A percentile compares a stretch with the other conserved stretches of the same genome.
These are phyloP conservation scores for Salix arbutifolia DNA, from an alignment of 345 rosid genomes.

Conservation along the genomic window DNA sequence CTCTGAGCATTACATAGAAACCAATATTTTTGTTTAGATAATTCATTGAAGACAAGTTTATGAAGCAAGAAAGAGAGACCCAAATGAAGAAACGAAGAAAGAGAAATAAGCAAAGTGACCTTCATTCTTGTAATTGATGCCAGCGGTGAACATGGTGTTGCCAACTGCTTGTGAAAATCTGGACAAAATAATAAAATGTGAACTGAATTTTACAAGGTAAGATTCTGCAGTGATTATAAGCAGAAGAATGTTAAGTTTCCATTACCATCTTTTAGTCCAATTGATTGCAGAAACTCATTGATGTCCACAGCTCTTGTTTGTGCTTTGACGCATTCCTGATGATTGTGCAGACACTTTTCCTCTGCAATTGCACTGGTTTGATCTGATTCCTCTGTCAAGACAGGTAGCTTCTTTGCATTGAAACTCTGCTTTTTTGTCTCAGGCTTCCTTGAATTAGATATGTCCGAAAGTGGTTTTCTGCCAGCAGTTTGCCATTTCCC, in stretches of 20 bases:
- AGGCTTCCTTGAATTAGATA: conserved; percentile 40
- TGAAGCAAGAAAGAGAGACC: neutral
- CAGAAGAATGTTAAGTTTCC: neutral
- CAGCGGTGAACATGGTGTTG: conserved; percentile 6
- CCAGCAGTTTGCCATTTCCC: conserved; percentile 21
- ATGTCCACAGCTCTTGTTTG: conserved; percentile 27
- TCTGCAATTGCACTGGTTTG: conserved; percentile 12
- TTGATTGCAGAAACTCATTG: conserved; percentile 27
- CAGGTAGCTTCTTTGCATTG: conserved; percentile 13
- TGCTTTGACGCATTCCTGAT: conserved; percentile 40
- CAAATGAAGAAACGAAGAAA: neutral
- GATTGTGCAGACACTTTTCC: conserved; percentile 47
- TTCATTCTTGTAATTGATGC: conserved; percentile 3
- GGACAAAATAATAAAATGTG: neutral
- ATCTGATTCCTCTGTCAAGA: conserved; percentile 19
- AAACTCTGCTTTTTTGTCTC: conserved; percentile 30
- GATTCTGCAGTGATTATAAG: neutral
- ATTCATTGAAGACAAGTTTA: neutral
- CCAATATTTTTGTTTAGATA: neutral
- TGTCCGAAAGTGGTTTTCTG: conserved; percentile 49
- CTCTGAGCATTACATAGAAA: conserved; percentile 13
- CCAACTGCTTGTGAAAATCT: conserved; percentile 16
- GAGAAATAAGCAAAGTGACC: conserved; percentile 14
- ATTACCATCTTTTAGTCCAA: conserved; percentile 37
- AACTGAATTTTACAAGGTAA: neutral